Evolutionary conservation across 2,329 filamentous ascomycete genomes (phyloP).

Genomic region (Fusarium sp.): DNA sequence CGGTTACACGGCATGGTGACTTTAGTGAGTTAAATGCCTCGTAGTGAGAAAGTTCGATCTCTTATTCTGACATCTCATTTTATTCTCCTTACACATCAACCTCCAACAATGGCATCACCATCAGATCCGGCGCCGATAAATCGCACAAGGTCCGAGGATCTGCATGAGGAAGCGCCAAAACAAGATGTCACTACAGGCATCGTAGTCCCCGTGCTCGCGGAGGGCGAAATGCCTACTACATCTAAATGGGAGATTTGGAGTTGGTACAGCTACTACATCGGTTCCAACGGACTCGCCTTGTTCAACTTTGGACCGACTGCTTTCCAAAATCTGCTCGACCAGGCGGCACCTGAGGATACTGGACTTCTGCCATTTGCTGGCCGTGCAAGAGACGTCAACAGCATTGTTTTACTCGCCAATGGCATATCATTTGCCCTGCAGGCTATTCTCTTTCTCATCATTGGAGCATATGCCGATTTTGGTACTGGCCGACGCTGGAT

Average conservation of each 20-base stretch:
- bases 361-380: slow-evolving; percentile 70
- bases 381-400: slow-evolving; percentile 71
- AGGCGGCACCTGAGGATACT: slow-evolving; percentile 69
- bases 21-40: slow-evolving; percentile 25
- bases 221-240: slow-evolving; percentile 33
- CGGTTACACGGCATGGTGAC: slow-evolving; percentile 30
- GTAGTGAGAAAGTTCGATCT: background rate
- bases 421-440: slow-evolving; percentile 79
- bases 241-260: slow-evolving; percentile 45
- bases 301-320: slow-evolving; percentile 77
- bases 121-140: background rate
- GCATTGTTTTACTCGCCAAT: slow-evolving; percentile 75
- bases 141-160: slow-evolving; percentile 2
- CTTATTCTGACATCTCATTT: background rate
- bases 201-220: slow-evolving; percentile 23
- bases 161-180: slow-evolving; percentile 7
- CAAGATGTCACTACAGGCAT: slow-evolving; percentile 24
- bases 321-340: slow-evolving; percentile 74
- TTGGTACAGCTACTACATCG: slow-evolving; percentile 70
- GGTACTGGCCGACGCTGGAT: slow-evolving; percentile 75
- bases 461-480: slow-evolving; percentile 73
- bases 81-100: background rate
- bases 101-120: slow-evolving; percentile 7
- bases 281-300: slow-evolving; percentile 73
- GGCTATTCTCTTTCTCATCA: slow-evolving; percentile 67